phyloP scores from a whole-genome alignment of 2,329 filamentous ascomycete species.

The Plenodomus lindquistii region DNA sequence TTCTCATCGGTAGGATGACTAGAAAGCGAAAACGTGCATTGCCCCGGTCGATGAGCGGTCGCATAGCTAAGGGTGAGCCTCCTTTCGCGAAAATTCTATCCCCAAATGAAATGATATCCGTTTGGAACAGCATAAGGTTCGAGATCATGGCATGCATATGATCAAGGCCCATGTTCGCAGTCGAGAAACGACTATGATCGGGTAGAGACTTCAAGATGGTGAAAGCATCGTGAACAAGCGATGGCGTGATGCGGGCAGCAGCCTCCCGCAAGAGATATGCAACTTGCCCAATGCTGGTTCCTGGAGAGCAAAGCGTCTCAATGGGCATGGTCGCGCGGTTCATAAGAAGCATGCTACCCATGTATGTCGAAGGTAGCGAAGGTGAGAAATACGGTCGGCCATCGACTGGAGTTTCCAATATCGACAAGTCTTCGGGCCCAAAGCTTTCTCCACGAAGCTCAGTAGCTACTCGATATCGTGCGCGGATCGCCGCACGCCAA shows the following conservation, averaged over 20 bases:
- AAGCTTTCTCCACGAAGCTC: constrained; percentile 15
- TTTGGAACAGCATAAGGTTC: constrained; percentile 28
- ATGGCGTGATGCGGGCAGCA: constrained; percentile 25
- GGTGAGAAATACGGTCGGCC: constrained; percentile 33
- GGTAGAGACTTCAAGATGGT: constrained; percentile 25
- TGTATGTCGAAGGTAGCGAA: constrained; percentile 28
- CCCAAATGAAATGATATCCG: constrained; percentile 21
- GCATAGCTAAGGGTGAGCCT: constrained; percentile 27
- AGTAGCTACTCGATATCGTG: constrained; percentile 41
- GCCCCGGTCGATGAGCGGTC: constrained; percentile 32
- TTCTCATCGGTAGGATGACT: constrained; percentile 29
- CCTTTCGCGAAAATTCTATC: constrained; percentile 22
- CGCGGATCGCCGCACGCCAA: constrained; percentile 44
- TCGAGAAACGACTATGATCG: constrained; percentile 18
- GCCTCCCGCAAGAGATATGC: constrained; percentile 26
- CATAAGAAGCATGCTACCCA: constrained; percentile 34
- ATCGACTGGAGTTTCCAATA: constrained; percentile 42
- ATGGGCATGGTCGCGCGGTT: constrained; percentile 30
- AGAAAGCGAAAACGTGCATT: constrained; percentile 29
- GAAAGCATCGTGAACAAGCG: constrained; percentile 32
- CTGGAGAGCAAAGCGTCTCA: constrained; percentile 21
- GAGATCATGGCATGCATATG: constrained; percentile 32
- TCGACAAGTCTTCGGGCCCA: constrained; percentile 12
- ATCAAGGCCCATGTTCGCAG: constrained; percentile 27
- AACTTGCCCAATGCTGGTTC: constrained; percentile 22